Base-by-base conservation (phyloP, 352 stramenopile genomes). In the Phytophthora syringae region DNA sequence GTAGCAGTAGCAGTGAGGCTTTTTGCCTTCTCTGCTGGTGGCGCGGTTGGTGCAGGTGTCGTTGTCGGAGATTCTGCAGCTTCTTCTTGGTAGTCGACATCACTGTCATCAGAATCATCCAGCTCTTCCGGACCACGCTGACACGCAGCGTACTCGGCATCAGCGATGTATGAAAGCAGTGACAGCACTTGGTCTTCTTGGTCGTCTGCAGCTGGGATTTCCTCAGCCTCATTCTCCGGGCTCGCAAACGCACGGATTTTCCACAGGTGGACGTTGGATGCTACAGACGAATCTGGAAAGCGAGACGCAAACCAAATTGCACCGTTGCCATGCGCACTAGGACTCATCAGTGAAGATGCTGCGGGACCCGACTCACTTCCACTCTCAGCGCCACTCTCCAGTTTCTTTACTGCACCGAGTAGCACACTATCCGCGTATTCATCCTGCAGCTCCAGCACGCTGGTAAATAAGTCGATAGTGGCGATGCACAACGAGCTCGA, bases 401-500 rank as follows among this genome's bases (percentile, higher is more conserved):
- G 27, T 20, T 62, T 44, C 39, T 61, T 60, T 7, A 53, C 18
- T 40, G 32, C 2, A 1, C 62, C 84, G 2, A 94, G 58, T 7
- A 96, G 57, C 25, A 74, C 58, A n/a, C 50, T 58, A 48, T 96
- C 88, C 2, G 88, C 76, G 13, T 77, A 77, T 2, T 81, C 67
- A 30, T 93, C 80, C 57, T 92, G 74, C 15, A 96, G 59, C 32
- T 89, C 80, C 20, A 96, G 59, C 4, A 96, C 49, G 27, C 74
- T 82, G 6, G 82, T 89, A 50, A 94, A 94, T 50, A 96, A 70
- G 25, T 96, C 86, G 34, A 96, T 93, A 3, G 88, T 92, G 21
- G 81, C 82, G 42, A 96, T 88, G 45, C 84, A 94, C 45, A 94
- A 58, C 22, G 85, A 91, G 24, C 75, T 88, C 1, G 86, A 94